Evolutionary conservation across 352 stramenopile genomes (phyloP).

Genomic region (Phytopythium ostracodes): DNA sequence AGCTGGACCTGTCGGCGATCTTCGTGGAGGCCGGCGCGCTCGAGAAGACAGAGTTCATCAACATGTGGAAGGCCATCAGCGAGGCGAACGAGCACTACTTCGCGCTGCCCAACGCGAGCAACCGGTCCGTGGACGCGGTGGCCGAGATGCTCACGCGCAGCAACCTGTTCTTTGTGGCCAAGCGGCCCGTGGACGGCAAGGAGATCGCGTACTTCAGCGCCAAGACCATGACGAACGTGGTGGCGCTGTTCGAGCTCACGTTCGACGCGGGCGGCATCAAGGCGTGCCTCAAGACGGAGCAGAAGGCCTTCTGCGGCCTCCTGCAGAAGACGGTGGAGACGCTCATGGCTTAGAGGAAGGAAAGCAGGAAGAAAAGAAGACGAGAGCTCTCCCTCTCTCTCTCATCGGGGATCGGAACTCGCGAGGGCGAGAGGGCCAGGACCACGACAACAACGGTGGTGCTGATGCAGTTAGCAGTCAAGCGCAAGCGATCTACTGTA

Average conservation of each 20-base stretch:
- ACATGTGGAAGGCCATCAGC: slow-evolving; percentile 94
- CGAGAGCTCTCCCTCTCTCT: neutral
- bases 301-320: slow-evolving; percentile 85
- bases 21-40: slow-evolving; percentile 86
- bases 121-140: slow-evolving; percentile 79
- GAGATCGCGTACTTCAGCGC: slow-evolving; percentile 96
- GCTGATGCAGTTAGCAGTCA: neutral
- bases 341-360: slow-evolving; percentile 32
- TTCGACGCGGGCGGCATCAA: slow-evolving; percentile 92
- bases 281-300: slow-evolving; percentile 94
- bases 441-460: neutral
- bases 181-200: slow-evolving; percentile 91
- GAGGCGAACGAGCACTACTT: slow-evolving; percentile 95
- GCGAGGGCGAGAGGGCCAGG: neutral
- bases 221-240: slow-evolving; percentile 91
- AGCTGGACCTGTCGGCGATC: slow-evolving; percentile 88
- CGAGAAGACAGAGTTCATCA: slow-evolving; percentile 93
- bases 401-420: slow-evolving; percentile 2
- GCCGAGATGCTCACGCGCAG: slow-evolving; percentile 80
- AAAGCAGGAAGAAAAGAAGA: neutral
- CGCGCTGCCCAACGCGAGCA: slow-evolving; percentile 65
- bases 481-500: neutral
- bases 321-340: slow-evolving; percentile 89
- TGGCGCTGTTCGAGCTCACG: slow-evolving; percentile 93
- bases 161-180: slow-evolving; percentile 95